Percentiles rank a stretch among this genome's conserved stretches.
These are phyloP conservation scores for Passalora sequoiae DNA, from an alignment of 2,329 filamentous ascomycete genomes.

Conservation along the genomic window DNA sequence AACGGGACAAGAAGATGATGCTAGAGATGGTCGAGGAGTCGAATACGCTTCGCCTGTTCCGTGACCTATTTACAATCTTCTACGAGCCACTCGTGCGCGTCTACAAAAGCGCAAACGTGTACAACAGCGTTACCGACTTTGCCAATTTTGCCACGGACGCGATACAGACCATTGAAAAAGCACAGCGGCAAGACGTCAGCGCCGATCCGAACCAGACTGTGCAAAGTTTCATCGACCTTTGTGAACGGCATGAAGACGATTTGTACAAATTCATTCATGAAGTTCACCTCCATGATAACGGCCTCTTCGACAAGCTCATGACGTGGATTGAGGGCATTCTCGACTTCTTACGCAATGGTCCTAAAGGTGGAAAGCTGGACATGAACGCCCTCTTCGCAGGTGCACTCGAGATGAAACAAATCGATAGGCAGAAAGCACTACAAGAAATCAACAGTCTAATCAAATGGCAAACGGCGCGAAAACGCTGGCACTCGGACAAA, in stretches of 20 bases:
- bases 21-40: constrained; percentile 90
- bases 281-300: constrained; percentile 94
- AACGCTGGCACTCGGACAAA: constrained; percentile 98
- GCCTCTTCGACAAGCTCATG: constrained; percentile 94
- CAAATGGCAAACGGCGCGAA: constrained; percentile 87
- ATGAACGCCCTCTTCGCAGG: constrained; percentile 91
- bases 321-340: constrained; percentile 94
- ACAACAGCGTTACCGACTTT: constrained; percentile 95
- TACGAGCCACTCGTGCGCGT: constrained; percentile 95
- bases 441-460: constrained; percentile 81
- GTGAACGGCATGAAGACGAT: constrained; percentile 88
- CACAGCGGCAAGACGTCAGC: constrained; percentile 71
- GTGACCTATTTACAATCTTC: constrained; percentile 96
- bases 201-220: constrained; percentile 98
- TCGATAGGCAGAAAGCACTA: constrained; percentile 69
- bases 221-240: constrained; percentile 95
- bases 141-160: constrained; percentile 88
- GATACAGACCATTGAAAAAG: constrained; percentile 69
- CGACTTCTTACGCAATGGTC: constrained; percentile 84
- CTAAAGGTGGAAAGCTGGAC: constrained; percentile 74
- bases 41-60: constrained; percentile 91
- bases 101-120: constrained; percentile 98
- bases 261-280: constrained; percentile 99
- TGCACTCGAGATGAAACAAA: constrained; percentile 58
- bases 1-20: constrained; percentile 97